Evolutionary conservation across 352 stramenopile genomes (phyloP).

Genomic region (Globisporangium splendens): DNA sequence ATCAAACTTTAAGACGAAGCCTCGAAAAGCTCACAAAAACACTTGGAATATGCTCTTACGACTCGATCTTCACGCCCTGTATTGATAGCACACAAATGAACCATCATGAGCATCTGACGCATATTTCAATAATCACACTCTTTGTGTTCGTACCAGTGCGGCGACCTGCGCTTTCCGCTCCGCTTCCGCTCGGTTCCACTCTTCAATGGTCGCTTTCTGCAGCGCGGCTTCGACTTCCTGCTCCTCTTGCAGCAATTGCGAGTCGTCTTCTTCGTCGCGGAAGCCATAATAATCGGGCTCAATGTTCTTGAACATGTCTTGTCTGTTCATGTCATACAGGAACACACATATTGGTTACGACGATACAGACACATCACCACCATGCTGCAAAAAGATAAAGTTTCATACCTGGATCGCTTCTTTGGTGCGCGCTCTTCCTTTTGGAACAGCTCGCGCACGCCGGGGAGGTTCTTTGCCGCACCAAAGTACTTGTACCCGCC

Average conservation of each 20-base stretch:
- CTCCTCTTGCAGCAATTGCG: conserved; percentile 43
- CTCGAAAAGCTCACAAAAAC: neutral
- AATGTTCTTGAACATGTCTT: conserved; percentile 92
- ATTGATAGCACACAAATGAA: neutral
- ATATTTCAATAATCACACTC: neutral
- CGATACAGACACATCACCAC: neutral
- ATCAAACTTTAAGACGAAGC: neutral
- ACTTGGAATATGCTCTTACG: conserved; percentile 1
- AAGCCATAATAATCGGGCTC: conserved; percentile 84
- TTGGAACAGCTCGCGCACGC: conserved; percentile 94
- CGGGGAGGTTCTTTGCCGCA: conserved; percentile 93
- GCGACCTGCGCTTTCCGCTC: conserved; percentile 36
- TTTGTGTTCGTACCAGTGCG: conserved; percentile 21
- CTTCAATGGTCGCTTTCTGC: conserved; percentile 43
- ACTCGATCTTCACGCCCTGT: conserved; percentile 15
- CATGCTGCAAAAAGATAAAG: no score
- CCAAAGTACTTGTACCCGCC: conserved; percentile 97
- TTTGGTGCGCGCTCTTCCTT: conserved; percentile 60
- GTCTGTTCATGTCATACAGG: conserved; percentile 4
- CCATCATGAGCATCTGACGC: neutral
- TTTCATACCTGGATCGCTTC: conserved; percentile 27
- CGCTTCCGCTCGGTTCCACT: conserved; percentile 48
- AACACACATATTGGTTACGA: neutral
- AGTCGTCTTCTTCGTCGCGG: conserved; percentile 58
- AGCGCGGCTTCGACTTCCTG: conserved; percentile 37